Conservation (phyloP, 441 rosid species). For the Adansonia madagascariensis region DNA sequence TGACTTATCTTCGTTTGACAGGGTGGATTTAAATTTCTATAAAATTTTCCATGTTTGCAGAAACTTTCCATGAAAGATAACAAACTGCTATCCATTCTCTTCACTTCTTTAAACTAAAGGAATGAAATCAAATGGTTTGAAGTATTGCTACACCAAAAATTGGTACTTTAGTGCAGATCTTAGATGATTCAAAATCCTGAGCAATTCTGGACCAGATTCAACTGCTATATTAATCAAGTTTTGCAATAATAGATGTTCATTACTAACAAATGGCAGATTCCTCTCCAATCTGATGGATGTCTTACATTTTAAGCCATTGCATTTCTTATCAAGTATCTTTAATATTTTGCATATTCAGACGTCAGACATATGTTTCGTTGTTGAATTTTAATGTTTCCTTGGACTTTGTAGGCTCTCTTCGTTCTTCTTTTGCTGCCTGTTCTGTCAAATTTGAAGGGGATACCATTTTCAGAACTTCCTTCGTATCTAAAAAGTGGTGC, state of each 20-base stretch:
- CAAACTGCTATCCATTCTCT: not conserved
- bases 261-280: not conserved
- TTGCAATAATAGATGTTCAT: not conserved
- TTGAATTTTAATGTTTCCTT: constrained; percentile 14
- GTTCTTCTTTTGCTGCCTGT: constrained; percentile 74
- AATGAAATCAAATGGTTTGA: not conserved
- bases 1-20: not conserved
- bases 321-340: not conserved
- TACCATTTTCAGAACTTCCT: constrained; percentile 68
- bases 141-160: not conserved
- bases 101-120: not conserved
- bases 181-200: not conserved
- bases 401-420: constrained; percentile 69
- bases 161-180: not conserved
- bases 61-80: not conserved
- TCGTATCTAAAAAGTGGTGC: constrained; percentile 71
- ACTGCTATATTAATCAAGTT: not conserved
- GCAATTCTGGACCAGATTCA: constrained; percentile 2
- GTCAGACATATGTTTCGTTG: not conserved
- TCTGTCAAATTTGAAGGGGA: constrained; percentile 81
- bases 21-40: not conserved
- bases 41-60: not conserved
- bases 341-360: not conserved
- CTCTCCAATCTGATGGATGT: not conserved
- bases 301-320: constrained; percentile 6